phyloP scores from a whole-genome alignment of 2,329 filamentous ascomycete species.

The Colletotrichum trifolii region DNA sequence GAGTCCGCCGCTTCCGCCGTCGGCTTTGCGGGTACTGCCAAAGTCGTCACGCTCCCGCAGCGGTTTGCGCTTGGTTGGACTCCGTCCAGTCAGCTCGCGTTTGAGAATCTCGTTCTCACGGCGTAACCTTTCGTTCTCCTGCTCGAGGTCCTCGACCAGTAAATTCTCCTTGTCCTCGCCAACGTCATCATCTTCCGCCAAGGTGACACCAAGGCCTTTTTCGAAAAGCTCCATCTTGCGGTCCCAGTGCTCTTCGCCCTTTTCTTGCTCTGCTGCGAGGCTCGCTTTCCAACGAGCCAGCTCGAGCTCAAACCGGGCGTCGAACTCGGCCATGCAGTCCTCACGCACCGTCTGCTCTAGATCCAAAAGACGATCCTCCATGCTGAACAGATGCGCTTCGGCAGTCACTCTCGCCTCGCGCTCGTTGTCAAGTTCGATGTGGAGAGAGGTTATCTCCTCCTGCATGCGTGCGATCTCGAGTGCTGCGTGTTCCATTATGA shows the following conservation, averaged over 20 bases:
- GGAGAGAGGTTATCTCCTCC: constrained; percentile 81
- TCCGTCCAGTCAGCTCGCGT: constrained; percentile 72
- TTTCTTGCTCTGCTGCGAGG: constrained; percentile 81
- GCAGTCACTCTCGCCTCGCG: constrained; percentile 75
- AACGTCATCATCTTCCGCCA: constrained; percentile 54
- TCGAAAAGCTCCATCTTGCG: constrained; percentile 80
- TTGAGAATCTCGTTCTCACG: constrained; percentile 73
- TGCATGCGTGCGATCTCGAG: constrained; percentile 83
- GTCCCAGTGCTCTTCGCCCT: constrained; percentile 86
- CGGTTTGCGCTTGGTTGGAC: constrained; percentile 69
- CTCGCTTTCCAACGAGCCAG: constrained; percentile 83
- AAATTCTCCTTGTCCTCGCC: constrained; percentile 71
- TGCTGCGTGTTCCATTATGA: constrained; percentile 85
- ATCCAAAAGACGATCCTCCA: constrained; percentile 72
- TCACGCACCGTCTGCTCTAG: constrained; percentile 88
- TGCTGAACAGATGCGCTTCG: constrained; percentile 77
- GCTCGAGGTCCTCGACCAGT: constrained; percentile 71
- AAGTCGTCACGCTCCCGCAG: constrained; percentile 66
- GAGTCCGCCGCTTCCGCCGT: constrained; percentile 44
- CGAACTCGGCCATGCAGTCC: constrained; percentile 89
- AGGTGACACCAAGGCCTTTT: constrained; percentile 53
- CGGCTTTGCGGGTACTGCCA: constrained; percentile 36
- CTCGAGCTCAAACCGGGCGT: constrained; percentile 79
- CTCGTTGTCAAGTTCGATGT: constrained; percentile 76
- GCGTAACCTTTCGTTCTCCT: constrained; percentile 77